A percentile compares a stretch with the other conserved stretches of the same genome.
phyloP scores from a whole-genome alignment of 306 rosid genomes.

The Cicer cuneatum region DNA sequence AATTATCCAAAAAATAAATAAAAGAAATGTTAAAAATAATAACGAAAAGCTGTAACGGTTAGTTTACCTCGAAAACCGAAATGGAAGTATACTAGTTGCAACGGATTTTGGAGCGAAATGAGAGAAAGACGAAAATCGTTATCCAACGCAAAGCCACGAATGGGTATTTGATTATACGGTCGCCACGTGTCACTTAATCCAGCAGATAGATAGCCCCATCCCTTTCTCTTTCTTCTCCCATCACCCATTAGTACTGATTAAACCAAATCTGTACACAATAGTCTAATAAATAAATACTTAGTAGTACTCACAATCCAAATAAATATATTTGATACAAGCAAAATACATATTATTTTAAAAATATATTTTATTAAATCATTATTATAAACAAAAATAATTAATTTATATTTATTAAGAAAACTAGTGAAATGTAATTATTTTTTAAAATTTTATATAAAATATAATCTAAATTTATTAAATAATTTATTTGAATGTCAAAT shows the following conservation, averaged over 20 bases:
- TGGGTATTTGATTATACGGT: slow-evolving; percentile 17
- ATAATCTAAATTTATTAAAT: too few species aligned
- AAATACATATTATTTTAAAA: too few species aligned
- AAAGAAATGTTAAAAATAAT: not conserved
- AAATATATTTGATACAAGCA: too few species aligned
- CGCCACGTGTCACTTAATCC: slow-evolving; percentile 56
- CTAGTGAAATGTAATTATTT: too few species aligned
- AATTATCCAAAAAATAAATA: not conserved
- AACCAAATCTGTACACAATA: too few species aligned
- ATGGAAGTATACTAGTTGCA: not conserved
- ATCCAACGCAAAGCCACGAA: slow-evolving; percentile 57
- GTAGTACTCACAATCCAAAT: too few species aligned
- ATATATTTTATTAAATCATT: accelerated
- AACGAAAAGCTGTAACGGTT: not conserved
- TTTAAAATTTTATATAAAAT: too few species aligned
- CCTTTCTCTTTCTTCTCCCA: slow-evolving; percentile 3
- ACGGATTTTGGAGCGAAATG: not conserved
- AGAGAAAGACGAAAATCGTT: slow-evolving; percentile 53
- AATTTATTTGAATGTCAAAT: too few species aligned
- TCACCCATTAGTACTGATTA: too few species aligned
- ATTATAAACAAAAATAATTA: too few species aligned
- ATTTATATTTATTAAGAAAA: too few species aligned
- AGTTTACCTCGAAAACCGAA: not conserved
- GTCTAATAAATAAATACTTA: too few species aligned
- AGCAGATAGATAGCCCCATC: slow-evolving; percentile 55